Evolutionary conservation across 257 asterid species (phyloP).

Genomic region (Solanum microdontum): DNA sequence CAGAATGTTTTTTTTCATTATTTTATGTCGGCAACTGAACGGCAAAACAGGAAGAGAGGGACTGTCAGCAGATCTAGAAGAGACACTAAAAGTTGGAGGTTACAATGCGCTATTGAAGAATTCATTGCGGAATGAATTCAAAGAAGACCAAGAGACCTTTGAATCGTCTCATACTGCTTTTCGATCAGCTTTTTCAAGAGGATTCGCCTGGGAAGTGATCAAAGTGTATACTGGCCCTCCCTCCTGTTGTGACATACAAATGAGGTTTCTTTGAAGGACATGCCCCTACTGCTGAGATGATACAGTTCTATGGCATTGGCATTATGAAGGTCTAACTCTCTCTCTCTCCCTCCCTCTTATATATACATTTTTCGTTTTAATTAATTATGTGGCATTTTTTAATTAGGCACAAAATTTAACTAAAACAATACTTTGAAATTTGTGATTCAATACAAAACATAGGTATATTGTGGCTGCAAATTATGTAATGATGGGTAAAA

Average conservation of each 20-base stretch:
- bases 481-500: not conserved
- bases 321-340: conserved; percentile 38
- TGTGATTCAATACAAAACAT: not conserved
- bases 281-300: conserved; percentile 63
- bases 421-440: not conserved
- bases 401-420: not conserved
- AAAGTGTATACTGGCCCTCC: conserved; percentile 55
- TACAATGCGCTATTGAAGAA: conserved; percentile 67
- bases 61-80: conserved; percentile 54
- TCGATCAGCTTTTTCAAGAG: conserved; percentile 62
- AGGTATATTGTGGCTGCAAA: no score
- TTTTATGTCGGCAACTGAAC: not conserved
- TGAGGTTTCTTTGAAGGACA: conserved; percentile 82
- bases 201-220: conserved; percentile 79
- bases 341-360: no score
- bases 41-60: conserved; percentile 49
- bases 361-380: not conserved
- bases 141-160: conserved; percentile 70
- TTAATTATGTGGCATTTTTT: no score
- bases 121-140: conserved; percentile 64
- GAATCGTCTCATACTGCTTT: conserved; percentile 67
- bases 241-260: conserved; percentile 61
- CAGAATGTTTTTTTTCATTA: no score
- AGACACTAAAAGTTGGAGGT: conserved; percentile 53
- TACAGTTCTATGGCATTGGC: conserved; percentile 56